Base-by-base conservation (phyloP, 106 monocot species). In the Alisma plantagoaquatica region DNA sequence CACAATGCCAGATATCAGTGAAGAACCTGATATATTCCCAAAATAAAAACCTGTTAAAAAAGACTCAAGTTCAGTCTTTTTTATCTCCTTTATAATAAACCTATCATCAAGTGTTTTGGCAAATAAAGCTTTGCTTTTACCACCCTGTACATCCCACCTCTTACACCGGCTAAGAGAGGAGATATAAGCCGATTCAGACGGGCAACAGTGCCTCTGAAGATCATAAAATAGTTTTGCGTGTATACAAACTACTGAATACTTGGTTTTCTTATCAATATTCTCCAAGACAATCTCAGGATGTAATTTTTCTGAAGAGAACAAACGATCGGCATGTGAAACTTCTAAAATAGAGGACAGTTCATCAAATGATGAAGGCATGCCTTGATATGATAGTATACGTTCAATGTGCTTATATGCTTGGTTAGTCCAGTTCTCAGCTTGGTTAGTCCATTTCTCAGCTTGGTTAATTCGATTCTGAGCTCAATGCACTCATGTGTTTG, bases 1-100 rank as follows among this genome's bases (percentile, higher is more conserved):
- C 0, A 9, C 30, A 38, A 32, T 0, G 50, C 53, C 12, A 27
- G 21, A 20, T 21, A 2, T 20, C 41, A 62, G n/a, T n/a, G n/a
- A n/a, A n/a, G n/a, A n/a, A 88, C 93, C 93, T 94, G 93, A 63
- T 84, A 94, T 62, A 94, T 70, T 17, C 88, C 94, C 22, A 94
- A 58, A 35, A 87, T 58, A 69, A 88, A 88, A 24, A 88, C 94
- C 33, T 88, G 73, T 43, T 81, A 88, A 14, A 73, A 96, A 96
- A 51, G 96, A 84, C 53, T 96, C 88, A 61, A 96, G 46, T 56
- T 96, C 96, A 23, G 96, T 96, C 60, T 72, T 89, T 23, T 80
- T 81, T 8, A 96, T 77, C 46, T 96, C 84, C 65, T 96, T 96
- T 38, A 96, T 73, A 31, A 96, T 81, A 64, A 96, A 96, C 51